phyloP scores from a whole-genome alignment of 2,329 filamentous ascomycete species.

The Tolypocladium inflatum region DNA sequence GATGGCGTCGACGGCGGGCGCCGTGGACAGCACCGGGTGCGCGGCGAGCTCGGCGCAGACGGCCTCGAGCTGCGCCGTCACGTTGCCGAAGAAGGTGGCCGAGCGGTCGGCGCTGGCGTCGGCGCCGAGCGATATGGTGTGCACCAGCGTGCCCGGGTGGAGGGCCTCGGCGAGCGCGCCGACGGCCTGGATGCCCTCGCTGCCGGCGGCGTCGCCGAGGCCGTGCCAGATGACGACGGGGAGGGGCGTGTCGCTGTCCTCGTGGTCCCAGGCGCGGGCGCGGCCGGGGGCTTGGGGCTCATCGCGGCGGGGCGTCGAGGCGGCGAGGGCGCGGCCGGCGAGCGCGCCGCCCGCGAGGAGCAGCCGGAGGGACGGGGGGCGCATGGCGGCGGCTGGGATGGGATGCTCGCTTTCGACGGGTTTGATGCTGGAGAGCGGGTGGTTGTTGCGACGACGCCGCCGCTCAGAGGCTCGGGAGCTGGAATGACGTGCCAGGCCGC shows the following conservation, averaged over 20 bases:
- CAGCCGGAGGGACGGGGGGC: background rate
- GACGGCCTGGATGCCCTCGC: constrained; percentile 63
- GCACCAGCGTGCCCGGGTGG: constrained; percentile 77
- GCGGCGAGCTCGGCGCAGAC: constrained; percentile 71
- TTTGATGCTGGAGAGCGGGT: background rate
- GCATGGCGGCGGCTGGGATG: background rate
- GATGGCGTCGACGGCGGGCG: constrained; percentile 77
- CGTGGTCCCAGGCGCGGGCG: constrained; percentile 8
- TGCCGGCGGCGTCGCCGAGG: constrained; percentile 63
- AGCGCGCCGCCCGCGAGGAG: background rate
- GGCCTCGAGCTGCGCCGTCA: constrained; percentile 64
- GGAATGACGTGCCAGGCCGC: too few relatives aligned
- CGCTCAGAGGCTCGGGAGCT: too few relatives aligned
- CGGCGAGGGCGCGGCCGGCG: constrained; percentile 15
- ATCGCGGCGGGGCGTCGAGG: constrained; percentile 7
- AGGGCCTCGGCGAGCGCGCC: constrained; percentile 60
- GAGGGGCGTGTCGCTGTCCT: constrained; percentile 56
- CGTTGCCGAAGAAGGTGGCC: constrained; percentile 84
- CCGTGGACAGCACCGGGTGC: constrained; percentile 72
- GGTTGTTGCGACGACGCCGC: background rate
- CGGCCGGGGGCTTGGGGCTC: background rate
- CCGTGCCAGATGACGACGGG: constrained; percentile 95
- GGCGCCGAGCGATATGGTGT: constrained; percentile 65
- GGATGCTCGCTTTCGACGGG: background rate
- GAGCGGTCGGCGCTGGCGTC: constrained; percentile 61